Conservation (phyloP, 2,329 filamentous ascomycete genomes). For the Mycocentrospora acerina region DNA sequence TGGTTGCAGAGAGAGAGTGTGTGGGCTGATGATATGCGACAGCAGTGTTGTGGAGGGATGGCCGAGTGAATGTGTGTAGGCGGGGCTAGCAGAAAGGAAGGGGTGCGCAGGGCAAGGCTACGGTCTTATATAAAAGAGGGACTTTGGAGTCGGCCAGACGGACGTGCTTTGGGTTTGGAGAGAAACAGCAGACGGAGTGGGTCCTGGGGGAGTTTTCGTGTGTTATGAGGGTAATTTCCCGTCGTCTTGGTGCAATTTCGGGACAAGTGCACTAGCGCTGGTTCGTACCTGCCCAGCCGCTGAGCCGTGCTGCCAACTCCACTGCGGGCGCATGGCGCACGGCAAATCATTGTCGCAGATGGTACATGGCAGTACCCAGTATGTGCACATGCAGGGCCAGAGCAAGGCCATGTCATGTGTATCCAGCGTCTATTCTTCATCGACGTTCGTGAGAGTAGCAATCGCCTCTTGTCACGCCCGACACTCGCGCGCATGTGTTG, state of each 20-base stretch:
- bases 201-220: constrained; percentile 13
- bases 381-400: too few relatives aligned
- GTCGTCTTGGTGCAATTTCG: constrained; percentile 25
- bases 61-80: constrained; percentile 6
- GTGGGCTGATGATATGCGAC: constrained; percentile 10
- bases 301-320: not conserved
- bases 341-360: too few relatives aligned
- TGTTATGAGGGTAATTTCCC: constrained; percentile 26
- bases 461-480: not conserved
- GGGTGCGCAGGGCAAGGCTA: not conserved
- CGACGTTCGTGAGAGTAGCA: constrained; percentile 2
- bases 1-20: not conserved
- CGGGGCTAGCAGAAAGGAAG: too few relatives aligned
- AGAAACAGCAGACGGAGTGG: constrained; percentile 22
- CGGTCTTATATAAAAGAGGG: constrained; percentile 10
- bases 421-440: too few relatives aligned
- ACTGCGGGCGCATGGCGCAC: too few relatives aligned
- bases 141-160: constrained; percentile 15
- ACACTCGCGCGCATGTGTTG: constrained; percentile 7
- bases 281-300: not conserved
- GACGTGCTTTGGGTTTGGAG: constrained; percentile 23
- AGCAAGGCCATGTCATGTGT: too few relatives aligned
- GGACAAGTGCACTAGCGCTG: constrained; percentile 11
- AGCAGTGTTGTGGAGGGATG: constrained; percentile 13
- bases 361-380: too few relatives aligned